These are phyloP conservation scores for Leccinum broughii DNA, from an alignment of 768 basidiomycete genomes.

Conservation along the genomic window DNA sequence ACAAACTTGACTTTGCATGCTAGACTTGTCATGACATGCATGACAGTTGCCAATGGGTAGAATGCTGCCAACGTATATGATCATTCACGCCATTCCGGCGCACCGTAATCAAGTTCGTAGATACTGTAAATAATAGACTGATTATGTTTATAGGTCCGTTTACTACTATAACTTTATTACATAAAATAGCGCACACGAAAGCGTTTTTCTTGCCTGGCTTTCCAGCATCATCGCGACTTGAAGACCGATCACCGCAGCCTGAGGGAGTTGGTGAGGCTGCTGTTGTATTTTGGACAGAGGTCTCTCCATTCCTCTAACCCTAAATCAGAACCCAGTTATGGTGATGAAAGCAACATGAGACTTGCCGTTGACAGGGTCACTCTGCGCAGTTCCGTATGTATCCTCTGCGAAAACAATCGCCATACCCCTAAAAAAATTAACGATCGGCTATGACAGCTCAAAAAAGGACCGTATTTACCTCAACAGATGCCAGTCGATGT, in stretches of 20 bases:
- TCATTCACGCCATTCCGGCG: too few relatives aligned
- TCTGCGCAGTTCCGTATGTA: constrained; percentile 21
- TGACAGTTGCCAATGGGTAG: too few relatives aligned
- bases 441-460: constrained; percentile 27
- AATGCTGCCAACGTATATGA: too few relatives aligned
- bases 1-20: too few relatives aligned
- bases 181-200: background rate
- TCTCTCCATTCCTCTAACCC: constrained; percentile 16
- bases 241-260: background rate
- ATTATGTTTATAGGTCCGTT: background rate
- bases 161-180: background rate
- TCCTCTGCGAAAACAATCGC: constrained; percentile 39
- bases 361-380: background rate
- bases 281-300: constrained; percentile 18
- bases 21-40: too few relatives aligned
- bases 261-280: background rate
- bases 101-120: too few relatives aligned
- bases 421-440: constrained; percentile 40
- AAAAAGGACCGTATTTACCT: constrained; percentile 7
- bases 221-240: background rate
- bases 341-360: background rate
- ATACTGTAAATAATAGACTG: background rate
- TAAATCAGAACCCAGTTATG: background rate
- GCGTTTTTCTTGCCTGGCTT: background rate
- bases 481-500: constrained; percentile 26